Conservation (phyloP, 108 stramenopile genomes). For the Cyclostephanos tholiformis region DNA sequence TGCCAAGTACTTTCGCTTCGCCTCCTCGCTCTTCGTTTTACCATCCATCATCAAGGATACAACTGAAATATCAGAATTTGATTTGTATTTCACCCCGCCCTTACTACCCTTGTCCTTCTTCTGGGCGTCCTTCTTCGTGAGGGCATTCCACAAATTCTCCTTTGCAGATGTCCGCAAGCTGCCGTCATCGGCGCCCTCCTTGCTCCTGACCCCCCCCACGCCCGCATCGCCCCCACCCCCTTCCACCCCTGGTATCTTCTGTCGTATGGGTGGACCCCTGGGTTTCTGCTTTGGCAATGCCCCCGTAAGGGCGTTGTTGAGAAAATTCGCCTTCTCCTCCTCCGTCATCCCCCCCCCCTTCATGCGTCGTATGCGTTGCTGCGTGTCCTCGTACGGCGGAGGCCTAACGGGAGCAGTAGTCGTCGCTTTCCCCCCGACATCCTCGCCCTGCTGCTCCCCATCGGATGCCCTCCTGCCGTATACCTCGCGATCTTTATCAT, state of each 20-base stretch:
- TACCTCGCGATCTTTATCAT: constrained; percentile 1
- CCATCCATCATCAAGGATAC: constrained; percentile 40
- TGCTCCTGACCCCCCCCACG: not conserved
- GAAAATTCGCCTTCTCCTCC: constrained; percentile 57
- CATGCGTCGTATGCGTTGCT: constrained; percentile 59
- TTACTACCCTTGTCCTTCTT: constrained; percentile 2
- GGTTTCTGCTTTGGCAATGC: constrained; percentile 33
- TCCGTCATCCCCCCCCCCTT: constrained; percentile 64
- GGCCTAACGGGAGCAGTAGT: constrained; percentile 3
- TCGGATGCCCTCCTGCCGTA: not conserved
- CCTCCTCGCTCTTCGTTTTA: constrained; percentile 45
- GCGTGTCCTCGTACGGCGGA: constrained; percentile 32
- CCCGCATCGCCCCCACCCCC: constrained; percentile 21
- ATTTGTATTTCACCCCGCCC: not conserved
- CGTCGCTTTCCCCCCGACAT: not conserved
- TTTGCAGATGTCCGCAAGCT: constrained; percentile 20
- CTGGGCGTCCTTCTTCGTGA: constrained; percentile 21
- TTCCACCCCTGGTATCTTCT: constrained; percentile 36
- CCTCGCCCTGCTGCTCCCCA: not conserved
- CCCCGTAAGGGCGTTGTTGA: constrained; percentile 49
- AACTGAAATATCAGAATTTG: constrained; percentile 13
- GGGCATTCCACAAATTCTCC: constrained; percentile 54
- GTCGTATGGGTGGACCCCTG: constrained; percentile 46
- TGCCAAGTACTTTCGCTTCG: constrained; percentile 58
- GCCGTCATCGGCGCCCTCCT: not conserved